phyloP scores from a whole-genome alignment of 176 grass and related monocot species.

The Oryza meridionalis region DNA sequence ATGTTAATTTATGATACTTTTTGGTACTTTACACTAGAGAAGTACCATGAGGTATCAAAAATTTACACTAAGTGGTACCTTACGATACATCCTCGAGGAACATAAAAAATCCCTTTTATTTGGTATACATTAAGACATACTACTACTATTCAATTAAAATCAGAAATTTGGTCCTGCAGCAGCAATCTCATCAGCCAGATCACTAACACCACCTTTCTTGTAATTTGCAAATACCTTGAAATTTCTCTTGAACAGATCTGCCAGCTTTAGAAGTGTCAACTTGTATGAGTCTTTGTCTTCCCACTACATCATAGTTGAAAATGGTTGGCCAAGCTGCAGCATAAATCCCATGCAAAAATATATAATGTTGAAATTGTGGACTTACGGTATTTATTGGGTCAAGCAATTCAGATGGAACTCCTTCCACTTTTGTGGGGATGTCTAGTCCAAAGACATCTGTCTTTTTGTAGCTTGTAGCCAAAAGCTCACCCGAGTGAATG shows the following conservation, averaged over 20 bases:
- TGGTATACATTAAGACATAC: background rate
- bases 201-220: conserved; percentile 69
- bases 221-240: conserved; percentile 92
- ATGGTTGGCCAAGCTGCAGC: background rate
- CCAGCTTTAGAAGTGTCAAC: conserved; percentile 82
- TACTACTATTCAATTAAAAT: conserved; percentile 15
- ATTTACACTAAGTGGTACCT: background rate
- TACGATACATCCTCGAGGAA: background rate
- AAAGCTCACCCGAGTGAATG: conserved; percentile 91
- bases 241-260: conserved; percentile 89
- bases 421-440: conserved; percentile 76
- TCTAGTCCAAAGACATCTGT: conserved; percentile 92
- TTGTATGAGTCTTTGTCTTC: conserved; percentile 74
- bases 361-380: background rate
- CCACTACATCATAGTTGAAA: conserved; percentile 53
- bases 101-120: background rate
- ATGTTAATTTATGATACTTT: background rate
- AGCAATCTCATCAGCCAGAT: conserved; percentile 87
- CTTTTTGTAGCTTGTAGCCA: conserved; percentile 72
- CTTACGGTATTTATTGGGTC: conserved; percentile 95
- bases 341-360: background rate
- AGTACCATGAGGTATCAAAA: background rate
- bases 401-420: conserved; percentile 85
- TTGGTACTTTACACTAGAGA: background rate
- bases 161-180: conserved; percentile 89